These are phyloP conservation scores for Moesziomyces sp. DNA, from an alignment of 1,284 basidiomycete species.

Conservation along the genomic window DNA sequence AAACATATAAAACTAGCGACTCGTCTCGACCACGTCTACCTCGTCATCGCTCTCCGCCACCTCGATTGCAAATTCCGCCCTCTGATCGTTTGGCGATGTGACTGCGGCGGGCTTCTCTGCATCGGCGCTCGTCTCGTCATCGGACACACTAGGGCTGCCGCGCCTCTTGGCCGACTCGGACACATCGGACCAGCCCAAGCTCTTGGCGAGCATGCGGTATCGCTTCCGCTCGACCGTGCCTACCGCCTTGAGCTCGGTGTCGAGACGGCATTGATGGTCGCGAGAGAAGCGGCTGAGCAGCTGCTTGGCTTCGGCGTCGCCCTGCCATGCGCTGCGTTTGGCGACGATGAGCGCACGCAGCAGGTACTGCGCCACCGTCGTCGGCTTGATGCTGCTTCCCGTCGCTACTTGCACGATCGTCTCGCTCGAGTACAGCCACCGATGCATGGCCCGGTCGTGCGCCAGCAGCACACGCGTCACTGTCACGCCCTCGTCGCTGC, in stretches of 20 bases:
- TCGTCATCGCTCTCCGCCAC: conserved; percentile 17
- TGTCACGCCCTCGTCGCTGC: conserved; percentile 22
- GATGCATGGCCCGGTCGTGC: conserved; percentile 27
- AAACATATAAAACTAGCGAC: conserved; percentile 3
- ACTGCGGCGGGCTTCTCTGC: too few species aligned
- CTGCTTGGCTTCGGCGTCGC: neutral
- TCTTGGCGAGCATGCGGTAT: conserved; percentile 13
- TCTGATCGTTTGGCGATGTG: neutral
- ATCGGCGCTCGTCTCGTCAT: neutral
- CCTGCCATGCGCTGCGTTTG: neutral
- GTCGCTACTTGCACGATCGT: conserved; percentile 17
- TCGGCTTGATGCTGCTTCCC: conserved; percentile 22
- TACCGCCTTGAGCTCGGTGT: conserved; percentile 8
- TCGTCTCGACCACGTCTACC: conserved; percentile 30
- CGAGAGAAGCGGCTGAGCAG: conserved; percentile 16
- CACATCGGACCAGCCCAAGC: conserved; percentile 18
- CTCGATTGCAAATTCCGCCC: neutral
- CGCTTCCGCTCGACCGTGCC: neutral
- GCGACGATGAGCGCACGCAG: conserved; percentile 20
- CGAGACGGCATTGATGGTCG: conserved; percentile 6
- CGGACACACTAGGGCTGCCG: neutral
- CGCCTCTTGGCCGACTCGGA: neutral
- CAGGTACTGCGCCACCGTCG: conserved; percentile 29
- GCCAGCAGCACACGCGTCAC: conserved; percentile 21
- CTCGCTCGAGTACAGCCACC: conserved; percentile 26